Percentiles rank a stretch among this genome's conserved stretches.
Conservation (phyloP, 2,329 filamentous ascomycete species). For the Beauveria brongniartii region DNA sequence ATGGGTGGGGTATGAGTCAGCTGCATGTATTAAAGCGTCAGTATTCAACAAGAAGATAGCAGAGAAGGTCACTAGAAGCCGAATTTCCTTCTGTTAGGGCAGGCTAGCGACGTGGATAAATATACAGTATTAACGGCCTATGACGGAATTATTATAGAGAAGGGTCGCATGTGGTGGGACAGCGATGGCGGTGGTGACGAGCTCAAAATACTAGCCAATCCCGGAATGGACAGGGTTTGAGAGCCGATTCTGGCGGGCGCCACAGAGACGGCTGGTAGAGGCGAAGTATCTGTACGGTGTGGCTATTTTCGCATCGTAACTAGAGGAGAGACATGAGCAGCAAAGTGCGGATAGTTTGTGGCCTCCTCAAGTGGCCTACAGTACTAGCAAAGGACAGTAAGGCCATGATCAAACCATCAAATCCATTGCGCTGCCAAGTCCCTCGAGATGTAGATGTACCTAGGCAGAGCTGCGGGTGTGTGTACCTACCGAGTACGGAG, state of each 20-base stretch:
- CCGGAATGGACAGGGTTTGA: constrained; percentile 1
- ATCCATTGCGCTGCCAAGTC: too few species aligned
- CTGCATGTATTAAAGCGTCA: background rate
- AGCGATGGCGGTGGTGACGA: background rate
- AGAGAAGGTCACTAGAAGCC: background rate
- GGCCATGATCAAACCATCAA: too few species aligned
- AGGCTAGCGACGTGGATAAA: background rate
- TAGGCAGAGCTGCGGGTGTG: background rate
- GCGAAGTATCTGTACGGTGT: too few species aligned
- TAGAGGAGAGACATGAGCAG: too few species aligned
- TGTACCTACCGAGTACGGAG: background rate
- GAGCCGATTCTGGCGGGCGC: constrained; percentile 1
- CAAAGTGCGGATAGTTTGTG: too few species aligned
- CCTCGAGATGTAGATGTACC: too few species aligned
- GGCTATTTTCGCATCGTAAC: too few species aligned
- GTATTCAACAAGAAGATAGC: background rate
- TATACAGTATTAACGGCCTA: background rate
- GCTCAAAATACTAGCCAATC: background rate
- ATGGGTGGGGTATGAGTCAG: background rate
- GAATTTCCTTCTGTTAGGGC: background rate
- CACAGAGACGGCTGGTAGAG: background rate
- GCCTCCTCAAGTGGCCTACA: too few species aligned
- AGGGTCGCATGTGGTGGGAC: background rate
- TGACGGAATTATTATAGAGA: background rate
- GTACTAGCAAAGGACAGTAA: too few species aligned